Evolutionary conservation across 352 stramenopile genomes (phyloP), one percentile per base, ranked within the genome.

Genomic region (Phytopythium chamaehyphon): DNA sequence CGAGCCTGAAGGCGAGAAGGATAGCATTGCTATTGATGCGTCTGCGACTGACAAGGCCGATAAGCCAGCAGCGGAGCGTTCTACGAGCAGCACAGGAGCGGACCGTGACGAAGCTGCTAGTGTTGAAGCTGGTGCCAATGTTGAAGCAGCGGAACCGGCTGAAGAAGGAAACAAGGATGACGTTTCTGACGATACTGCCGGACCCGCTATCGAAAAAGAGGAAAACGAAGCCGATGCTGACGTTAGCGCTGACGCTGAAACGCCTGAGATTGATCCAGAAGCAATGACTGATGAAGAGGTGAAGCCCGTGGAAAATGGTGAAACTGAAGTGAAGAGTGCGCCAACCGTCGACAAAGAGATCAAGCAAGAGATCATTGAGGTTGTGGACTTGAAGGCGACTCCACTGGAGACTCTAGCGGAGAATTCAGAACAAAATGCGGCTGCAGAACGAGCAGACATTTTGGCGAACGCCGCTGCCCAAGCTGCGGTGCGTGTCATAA

Each of bases 281-380:
- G 28, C 28, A 9, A 33, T 33, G 28, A 33, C 28, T 33, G 28
- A 33, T 33, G 28, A 33, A 9, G 28, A 33, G 9, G 28, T 9
- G 9, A 33, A 33, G 28, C 9, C 28, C 28, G 28, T 49, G 28
- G 49, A 40, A 26, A 48, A 28, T 3, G 21, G 38, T 12, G 33
- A 45, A n/a, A 36, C 28, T 8, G 28, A 24, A 15, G 35, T 7
- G 15, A 57, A 67, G 42, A 49, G 37, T 51, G 12, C 14, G 6
- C 47, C 54, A 21, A 51, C 26, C 18, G 45, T 31, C 11, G 59
- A 75, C 26, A 68, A 68, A 28, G 47, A 67, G 26, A 57, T 54
- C 16, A 56, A 73, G 10, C 53, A 68, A 28, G 54, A 57, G 23
- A 28, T 18, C n/a, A 62, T 66, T 24, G 56, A 60, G 8, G 16